Base-by-base conservation (phyloP, 768 basidiomycete genomes). In the Serpula lacrymans region DNA sequence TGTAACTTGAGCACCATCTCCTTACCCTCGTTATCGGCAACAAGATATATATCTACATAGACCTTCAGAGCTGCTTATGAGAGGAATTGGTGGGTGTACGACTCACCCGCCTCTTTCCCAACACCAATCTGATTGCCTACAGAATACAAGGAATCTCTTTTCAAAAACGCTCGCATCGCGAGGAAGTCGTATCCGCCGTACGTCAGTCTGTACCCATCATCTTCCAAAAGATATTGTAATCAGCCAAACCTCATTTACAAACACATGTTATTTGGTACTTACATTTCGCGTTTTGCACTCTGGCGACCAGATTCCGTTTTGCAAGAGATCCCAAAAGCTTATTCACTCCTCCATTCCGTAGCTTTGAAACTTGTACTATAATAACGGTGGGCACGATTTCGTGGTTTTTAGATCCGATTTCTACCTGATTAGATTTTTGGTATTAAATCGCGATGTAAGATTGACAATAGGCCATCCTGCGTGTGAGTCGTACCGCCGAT, bases 181-280 rank as follows among this genome's bases (percentile, higher is more conserved):
- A 99, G 75, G 59, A 82, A 98, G 54, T 99, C 96, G 49, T 96
- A 93, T n/a, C 96, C 96, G 25, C 96, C 96, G 57, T 99, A 99
- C 4, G 96, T 98, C 49, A 99, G 60, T 30, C 96, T 78, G 62
- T 95, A 98, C 12, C 96, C 96, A 52, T 99, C 96, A 62, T 99
- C 95, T 98, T 50, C 38, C 30, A 18, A 45, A n/a, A n/a, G n/a
- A n/a, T 38, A 24, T 42, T 38, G 30, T 38, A 46, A 45, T 27
- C 46, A 42, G 12, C 20, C 31, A 31, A 28, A 14, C 20, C n/a
- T n/a, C n/a, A n/a, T n/a, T n/a, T n/a, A 20, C 21, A 16, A 27
- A 25, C 31, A 17, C 20, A 45, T 38, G 7, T 17, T 13, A 33
- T 31, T 30, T n/a, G 31, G 35, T 3, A 39, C 63, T 55, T 47